phyloP scores from a whole-genome alignment of 805 yeast genomes.

The Barnettozyma siamensis region DNA sequence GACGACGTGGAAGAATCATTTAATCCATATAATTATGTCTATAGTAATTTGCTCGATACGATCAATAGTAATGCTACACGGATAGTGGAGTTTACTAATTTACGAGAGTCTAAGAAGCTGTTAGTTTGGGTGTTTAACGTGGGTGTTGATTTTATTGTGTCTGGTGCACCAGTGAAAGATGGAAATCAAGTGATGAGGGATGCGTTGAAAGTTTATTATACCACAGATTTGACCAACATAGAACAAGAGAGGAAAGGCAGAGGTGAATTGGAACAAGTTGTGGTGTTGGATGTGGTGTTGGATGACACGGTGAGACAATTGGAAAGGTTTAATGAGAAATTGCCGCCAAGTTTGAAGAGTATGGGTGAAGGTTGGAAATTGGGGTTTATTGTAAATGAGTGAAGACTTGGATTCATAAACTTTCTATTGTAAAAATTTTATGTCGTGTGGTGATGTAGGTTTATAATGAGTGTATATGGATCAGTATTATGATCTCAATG shows the following conservation, averaged over 20 bases:
- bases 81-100: constrained; percentile 26
- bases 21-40: constrained; percentile 32
- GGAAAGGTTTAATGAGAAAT: constrained; percentile 19
- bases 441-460: no score
- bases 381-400: constrained; percentile 1
- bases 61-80: constrained; percentile 39
- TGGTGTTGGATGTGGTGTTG: constrained; percentile 29
- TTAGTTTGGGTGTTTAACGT: constrained; percentile 48
- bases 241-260: constrained; percentile 25
- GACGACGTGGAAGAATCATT: constrained; percentile 25
- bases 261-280: constrained; percentile 37
- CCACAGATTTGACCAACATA: constrained; percentile 27
- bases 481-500: no score
- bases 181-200: constrained; percentile 12
- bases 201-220: constrained; percentile 42
- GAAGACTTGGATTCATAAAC: no score
- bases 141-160: constrained; percentile 28
- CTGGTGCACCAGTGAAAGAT: no score
- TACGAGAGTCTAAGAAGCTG: constrained; percentile 12
- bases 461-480: no score
- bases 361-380: constrained; percentile 22
- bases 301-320: constrained; percentile 27
- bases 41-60: constrained; percentile 35
- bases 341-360: constrained; percentile 29
- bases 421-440: no score